Conservation (phyloP, 768 basidiomycete genomes). For the Hericium coralloides region DNA sequence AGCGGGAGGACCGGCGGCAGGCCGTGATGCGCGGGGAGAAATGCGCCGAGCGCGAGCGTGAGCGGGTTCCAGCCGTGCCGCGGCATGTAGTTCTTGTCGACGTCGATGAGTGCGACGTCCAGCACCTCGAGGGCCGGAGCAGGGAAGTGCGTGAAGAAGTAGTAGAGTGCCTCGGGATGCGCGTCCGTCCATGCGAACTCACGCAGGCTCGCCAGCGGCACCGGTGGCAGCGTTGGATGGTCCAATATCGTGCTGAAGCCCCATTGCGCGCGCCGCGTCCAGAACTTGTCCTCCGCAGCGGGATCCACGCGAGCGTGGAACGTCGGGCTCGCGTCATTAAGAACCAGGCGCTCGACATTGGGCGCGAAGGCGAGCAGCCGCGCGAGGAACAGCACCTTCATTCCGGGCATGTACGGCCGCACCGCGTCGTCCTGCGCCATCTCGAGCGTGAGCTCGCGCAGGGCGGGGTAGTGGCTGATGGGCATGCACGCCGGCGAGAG, state of each 20-base stretch:
- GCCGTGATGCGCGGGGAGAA: neutral
- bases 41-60: neutral
- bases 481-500: constrained; percentile 5
- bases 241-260: neutral
- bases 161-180: constrained; percentile 4
- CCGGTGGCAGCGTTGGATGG: neutral
- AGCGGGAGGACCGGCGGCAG: constrained; percentile 3
- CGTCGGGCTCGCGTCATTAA: constrained; percentile 4
- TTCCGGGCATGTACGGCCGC: neutral
- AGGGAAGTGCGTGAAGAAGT: constrained; percentile 8
- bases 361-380: constrained; percentile 9
- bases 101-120: constrained; percentile 4
- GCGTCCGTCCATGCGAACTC: constrained; percentile 10
- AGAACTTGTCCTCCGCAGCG: neutral
- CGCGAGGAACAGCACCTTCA: constrained; percentile 4
- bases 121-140: constrained; percentile 3
- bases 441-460: constrained; percentile 9
- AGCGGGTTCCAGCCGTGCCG: constrained; percentile 1
- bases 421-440: neutral
- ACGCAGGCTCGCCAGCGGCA: constrained; percentile 7
- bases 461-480: constrained; percentile 3
- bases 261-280: constrained; percentile 5
- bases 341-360: constrained; percentile 3
- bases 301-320: constrained; percentile 4
- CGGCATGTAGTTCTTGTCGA: constrained; percentile 3